phyloP scores from a whole-genome alignment of 306 rosid species.

The Senna siamea region DNA sequence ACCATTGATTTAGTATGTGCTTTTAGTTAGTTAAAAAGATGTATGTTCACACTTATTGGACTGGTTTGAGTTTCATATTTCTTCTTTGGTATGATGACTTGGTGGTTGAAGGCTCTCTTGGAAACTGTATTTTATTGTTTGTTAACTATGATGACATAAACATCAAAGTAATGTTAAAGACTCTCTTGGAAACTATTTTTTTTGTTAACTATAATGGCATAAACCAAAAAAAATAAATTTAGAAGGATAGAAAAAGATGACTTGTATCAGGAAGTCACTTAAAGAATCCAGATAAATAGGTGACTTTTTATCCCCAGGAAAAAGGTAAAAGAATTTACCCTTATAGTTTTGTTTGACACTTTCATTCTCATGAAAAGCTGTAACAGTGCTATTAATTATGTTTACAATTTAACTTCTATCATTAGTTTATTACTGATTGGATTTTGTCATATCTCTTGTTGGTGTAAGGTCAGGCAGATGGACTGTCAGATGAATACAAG shows the following conservation, averaged over 20 bases:
- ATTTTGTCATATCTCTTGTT: constrained; percentile 31
- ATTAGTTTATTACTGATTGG: constrained; percentile 31
- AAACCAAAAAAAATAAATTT: neutral
- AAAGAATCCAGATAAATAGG: neutral
- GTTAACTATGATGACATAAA: neutral
- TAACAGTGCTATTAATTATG: neutral
- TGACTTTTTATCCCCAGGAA: neutral
- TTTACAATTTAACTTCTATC: neutral
- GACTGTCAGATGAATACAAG: constrained; percentile 44
- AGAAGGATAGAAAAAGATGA: neutral
- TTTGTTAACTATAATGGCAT: neutral
- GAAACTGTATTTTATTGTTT: constrained; percentile 12
- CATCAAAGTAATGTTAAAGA: neutral
- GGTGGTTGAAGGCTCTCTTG: neutral
- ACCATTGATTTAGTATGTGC: neutral
- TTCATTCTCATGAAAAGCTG: constrained; percentile 22
- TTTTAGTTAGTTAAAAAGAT: neutral
- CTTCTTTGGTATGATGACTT: neutral
- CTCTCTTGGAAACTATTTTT: neutral
- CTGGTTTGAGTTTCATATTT: neutral
- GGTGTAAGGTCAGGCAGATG: constrained; percentile 53
- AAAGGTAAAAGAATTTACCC: neutral
- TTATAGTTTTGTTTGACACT: neutral
- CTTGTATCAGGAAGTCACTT: neutral
- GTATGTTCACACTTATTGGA: neutral